Base-by-base conservation (phyloP, 495 filamentous ascomycete species). In the Annulohypoxylon moriforme region DNA sequence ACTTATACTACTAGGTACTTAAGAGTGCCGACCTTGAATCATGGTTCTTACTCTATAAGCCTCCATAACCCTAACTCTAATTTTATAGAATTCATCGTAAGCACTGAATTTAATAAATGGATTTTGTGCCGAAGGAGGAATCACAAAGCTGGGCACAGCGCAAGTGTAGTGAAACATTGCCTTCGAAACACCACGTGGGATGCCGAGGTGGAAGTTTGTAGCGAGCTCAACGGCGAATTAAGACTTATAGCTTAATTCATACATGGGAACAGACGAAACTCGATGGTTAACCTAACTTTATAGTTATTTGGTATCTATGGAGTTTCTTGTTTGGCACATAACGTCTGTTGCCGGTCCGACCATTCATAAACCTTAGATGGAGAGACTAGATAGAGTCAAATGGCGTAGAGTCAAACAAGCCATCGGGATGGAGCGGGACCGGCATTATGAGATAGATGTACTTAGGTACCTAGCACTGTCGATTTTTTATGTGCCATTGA, bases 181-280 rank as follows among this genome's bases (percentile, higher is more conserved):
- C 4, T 46, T 22, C 8, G 57, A 55, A 60, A 55, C 64, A 44
- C 64, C 64, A 60, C 64, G 47, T 68, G 56, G 56, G 60, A 46
- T 67, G 34, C 53, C 64, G 64, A 67, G 64, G 53, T 42, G 29
- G 33, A 57, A 49, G 55, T 46, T 11, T 49, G 47, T 65, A 36
- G 40, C 38, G 52, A 57, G 13, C n/a, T 34, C 10, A 38, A 55
- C 7, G 3, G n/a, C 25, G 50, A 55, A 34, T 29, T n/a, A 34
- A 55, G n/a, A 34, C 2, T n/a, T 33, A n/a, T 14, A 24, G 10
- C 9, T 55, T 27, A 7, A 14, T 34, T 20, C 9, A 9, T 40
- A n/a, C 36, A 14, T 24, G 24, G 8, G 29, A 57, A 33, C 31
- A 22, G 20, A 58, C n/a, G 33, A 58, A 16, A 58, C 34, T n/a